Percentiles rank a stretch among this genome's conserved stretches.
These are phyloP conservation scores for Scheffersomyces parashehatae DNA, from an alignment of 1,139 yeast species.

Conservation along the genomic window DNA sequence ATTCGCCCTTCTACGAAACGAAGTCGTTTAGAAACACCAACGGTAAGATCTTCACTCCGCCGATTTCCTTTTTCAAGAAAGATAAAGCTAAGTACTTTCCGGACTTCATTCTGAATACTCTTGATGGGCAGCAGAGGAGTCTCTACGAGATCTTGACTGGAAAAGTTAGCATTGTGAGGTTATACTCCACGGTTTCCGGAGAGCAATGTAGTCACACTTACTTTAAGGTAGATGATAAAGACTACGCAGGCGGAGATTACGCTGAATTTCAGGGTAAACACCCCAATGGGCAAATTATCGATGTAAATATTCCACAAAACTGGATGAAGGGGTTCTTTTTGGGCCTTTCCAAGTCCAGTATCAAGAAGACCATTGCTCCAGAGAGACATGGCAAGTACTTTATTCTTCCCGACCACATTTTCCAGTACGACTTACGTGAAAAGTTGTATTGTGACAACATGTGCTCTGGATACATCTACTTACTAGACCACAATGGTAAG, in stretches of 20 bases:
- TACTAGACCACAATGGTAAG: slow-evolving; percentile 70
- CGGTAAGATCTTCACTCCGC: slow-evolving; percentile 84
- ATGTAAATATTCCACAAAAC: slow-evolving; percentile 73
- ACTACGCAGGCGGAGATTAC: slow-evolving; percentile 35
- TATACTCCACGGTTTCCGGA: slow-evolving; percentile 72
- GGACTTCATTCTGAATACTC: slow-evolving; percentile 65
- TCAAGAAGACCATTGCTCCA: slow-evolving; percentile 44
- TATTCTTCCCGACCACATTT: slow-evolving; percentile 60
- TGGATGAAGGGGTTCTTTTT: slow-evolving; percentile 66
- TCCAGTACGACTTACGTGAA: slow-evolving; percentile 61
- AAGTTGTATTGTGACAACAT: slow-evolving; percentile 68
- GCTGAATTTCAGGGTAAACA: slow-evolving; percentile 30
- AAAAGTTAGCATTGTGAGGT: slow-evolving; percentile 63
- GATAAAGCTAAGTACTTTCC: slow-evolving; percentile 86
- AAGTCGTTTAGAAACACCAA: slow-evolving; percentile 76
- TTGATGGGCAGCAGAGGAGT: slow-evolving; percentile 42
- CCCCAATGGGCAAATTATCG: slow-evolving; percentile 68
- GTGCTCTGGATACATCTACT: slow-evolving; percentile 80
- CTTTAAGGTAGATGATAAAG: slow-evolving; percentile 45
- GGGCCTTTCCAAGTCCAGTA: slow-evolving; percentile 48
- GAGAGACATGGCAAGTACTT: slow-evolving; percentile 62
- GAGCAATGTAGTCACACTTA: slow-evolving; percentile 65
- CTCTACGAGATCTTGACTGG: slow-evolving; percentile 34
- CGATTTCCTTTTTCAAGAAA: slow-evolving; percentile 68
- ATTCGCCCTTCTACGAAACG: slow-evolving; percentile 84